Percentiles rank a stretch among this genome's conserved stretches.
Conservation (phyloP, 805 yeast genomes). For the Hagleromyces aurorensis region DNA sequence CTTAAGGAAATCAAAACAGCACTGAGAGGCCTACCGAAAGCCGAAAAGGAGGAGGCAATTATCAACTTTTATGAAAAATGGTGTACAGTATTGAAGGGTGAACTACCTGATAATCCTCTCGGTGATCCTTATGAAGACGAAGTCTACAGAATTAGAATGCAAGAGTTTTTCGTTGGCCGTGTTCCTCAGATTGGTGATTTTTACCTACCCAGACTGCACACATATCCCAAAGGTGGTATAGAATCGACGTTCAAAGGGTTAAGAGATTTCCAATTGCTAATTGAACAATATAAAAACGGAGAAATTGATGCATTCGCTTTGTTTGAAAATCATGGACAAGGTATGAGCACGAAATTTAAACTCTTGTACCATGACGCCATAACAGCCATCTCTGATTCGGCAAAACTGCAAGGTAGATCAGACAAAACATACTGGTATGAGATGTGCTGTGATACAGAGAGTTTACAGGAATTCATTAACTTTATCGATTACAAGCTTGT, state of each 20-base stretch:
- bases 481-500: slow-evolving; percentile 19
- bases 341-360: slow-evolving; percentile 20
- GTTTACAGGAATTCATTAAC: slow-evolving; percentile 19
- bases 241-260: slow-evolving; percentile 19
- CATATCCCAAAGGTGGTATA: slow-evolving; percentile 9
- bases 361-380: slow-evolving; percentile 25
- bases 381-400: slow-evolving; percentile 14
- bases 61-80: slow-evolving; percentile 22
- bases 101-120: slow-evolving; percentile 23
- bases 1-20: slow-evolving; percentile 16
- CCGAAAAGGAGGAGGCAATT: slow-evolving; percentile 9
- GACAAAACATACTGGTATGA: slow-evolving; percentile 26
- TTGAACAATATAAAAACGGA: slow-evolving; percentile 19
- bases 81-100: slow-evolving; percentile 20
- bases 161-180: slow-evolving; percentile 29
- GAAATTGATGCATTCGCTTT: slow-evolving; percentile 17
- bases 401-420: slow-evolving; percentile 4
- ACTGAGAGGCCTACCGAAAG: slow-evolving; percentile 9
- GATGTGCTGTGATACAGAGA: slow-evolving; percentile 20
- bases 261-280: slow-evolving; percentile 11
- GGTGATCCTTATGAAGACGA: slow-evolving; percentile 24
- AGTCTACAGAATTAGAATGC: slow-evolving; percentile 21
- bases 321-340: slow-evolving; percentile 19
- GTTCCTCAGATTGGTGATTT: slow-evolving; percentile 29
- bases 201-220: slow-evolving; percentile 23